Conservation (phyloP, 306 rosid species). For the Sicyos edulis region DNA sequence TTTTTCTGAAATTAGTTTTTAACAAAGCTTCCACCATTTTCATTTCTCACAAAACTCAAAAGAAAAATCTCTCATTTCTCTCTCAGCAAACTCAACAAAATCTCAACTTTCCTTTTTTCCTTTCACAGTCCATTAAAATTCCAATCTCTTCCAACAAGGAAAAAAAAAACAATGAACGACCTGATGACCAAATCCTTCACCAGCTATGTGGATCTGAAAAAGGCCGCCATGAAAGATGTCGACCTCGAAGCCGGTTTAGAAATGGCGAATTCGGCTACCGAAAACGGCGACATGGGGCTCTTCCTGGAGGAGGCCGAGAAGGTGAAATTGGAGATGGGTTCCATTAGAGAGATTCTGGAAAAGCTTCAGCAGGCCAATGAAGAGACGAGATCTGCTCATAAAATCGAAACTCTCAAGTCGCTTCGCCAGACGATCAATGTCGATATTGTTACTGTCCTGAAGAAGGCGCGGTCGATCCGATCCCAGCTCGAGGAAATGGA, state of each 20-base stretch:
- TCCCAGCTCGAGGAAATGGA: slow-evolving; percentile 73
- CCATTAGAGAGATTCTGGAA: slow-evolving; percentile 38
- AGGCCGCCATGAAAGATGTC: slow-evolving; percentile 65
- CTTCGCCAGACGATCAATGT: slow-evolving; percentile 43
- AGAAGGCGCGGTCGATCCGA: slow-evolving; percentile 44
- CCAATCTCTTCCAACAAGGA: background rate
- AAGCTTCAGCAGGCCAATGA: slow-evolving; percentile 62
- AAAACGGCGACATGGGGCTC: slow-evolving; percentile 51
- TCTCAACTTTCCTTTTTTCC: background rate
- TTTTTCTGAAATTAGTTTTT: background rate
- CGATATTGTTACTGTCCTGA: slow-evolving; percentile 48
- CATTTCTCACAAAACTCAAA: background rate
- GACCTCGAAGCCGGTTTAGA: slow-evolving; percentile 77
- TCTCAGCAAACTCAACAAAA: background rate
- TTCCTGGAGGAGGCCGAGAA: slow-evolving; percentile 76
- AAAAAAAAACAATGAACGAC: slow-evolving; percentile 53
- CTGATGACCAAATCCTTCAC: slow-evolving; percentile 86
- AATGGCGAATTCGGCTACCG: slow-evolving; percentile 31
- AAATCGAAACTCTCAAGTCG: slow-evolving; percentile 52
- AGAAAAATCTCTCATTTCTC: background rate
- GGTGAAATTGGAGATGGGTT: slow-evolving; percentile 56
- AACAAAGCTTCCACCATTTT: background rate
- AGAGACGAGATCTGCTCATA: slow-evolving; percentile 59
- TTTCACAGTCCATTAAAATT: background rate
- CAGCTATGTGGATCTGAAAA: slow-evolving; percentile 71